A percentile compares a stretch with the other conserved stretches of the same genome.
Evolutionary conservation across 257 asterid genomes (phyloP).

Genomic region (Thymus quinquecostatus): DNA sequence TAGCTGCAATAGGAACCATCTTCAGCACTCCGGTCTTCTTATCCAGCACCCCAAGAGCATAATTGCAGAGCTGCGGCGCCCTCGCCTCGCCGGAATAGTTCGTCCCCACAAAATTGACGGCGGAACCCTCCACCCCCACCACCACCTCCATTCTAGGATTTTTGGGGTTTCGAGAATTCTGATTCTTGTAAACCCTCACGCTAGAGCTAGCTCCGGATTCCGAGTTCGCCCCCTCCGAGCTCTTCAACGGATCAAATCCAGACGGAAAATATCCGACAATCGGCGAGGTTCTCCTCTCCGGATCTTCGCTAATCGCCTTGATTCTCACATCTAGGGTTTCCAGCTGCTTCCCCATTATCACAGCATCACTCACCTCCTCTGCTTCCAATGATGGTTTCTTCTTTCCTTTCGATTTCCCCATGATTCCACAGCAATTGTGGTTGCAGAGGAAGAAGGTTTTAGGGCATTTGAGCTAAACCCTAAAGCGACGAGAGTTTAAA

Average conservation of each 20-base stretch:
- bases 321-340: conserved; percentile 41
- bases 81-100: conserved; percentile 76
- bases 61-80: conserved; percentile 64
- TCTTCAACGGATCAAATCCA: conserved; percentile 58
- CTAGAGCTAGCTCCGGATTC: conserved; percentile 18
- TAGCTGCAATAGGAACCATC: conserved; percentile 70
- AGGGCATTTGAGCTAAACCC: conserved; percentile 28
- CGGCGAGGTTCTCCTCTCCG: conserved; percentile 48
- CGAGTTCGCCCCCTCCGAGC: conserved; percentile 6
- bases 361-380: conserved; percentile 8
- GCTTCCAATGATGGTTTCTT: conserved; percentile 27
- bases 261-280: conserved; percentile 74
- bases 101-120: conserved; percentile 70
- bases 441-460: not conserved
- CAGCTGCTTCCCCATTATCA: conserved; percentile 15
- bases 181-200: conserved; percentile 51
- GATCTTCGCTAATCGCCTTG: conserved; percentile 41
- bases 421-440: conserved; percentile 12
- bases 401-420: conserved; percentile 45
- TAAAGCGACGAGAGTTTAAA: not conserved
- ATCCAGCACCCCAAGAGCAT: conserved; percentile 73
- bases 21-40: conserved; percentile 60
- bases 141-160: conserved; percentile 63
- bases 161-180: conserved; percentile 42
- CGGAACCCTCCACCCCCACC: conserved; percentile 55